Evolutionary conservation across 2,329 filamentous ascomycete species (phyloP).

Genomic region (Fusarium praegraminearum): DNA sequence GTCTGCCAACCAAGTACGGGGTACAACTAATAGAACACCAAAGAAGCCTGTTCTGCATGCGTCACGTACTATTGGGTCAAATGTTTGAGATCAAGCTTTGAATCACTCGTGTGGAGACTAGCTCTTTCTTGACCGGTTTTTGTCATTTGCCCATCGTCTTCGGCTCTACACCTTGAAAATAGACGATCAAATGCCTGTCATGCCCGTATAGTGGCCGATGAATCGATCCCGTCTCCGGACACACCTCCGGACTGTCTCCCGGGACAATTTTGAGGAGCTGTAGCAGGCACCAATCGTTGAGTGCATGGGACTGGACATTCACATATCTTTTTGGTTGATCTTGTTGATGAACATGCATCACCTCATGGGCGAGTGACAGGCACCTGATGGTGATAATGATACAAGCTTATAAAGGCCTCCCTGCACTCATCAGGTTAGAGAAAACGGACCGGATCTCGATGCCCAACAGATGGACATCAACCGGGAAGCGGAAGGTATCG

Average conservation of each 20-base stretch:
- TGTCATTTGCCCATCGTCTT: background rate
- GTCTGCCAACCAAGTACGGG: constrained; percentile 14
- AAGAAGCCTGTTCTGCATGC: constrained; percentile 24
- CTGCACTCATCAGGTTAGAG: constrained; percentile 28
- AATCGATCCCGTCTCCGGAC: constrained; percentile 35
- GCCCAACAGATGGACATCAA: constrained; percentile 19
- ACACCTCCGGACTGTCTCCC: constrained; percentile 39
- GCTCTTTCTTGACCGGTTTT: constrained; percentile 1
- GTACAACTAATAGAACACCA: constrained; percentile 4
- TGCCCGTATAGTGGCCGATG: constrained; percentile 27
- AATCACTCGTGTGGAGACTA: constrained; percentile 20
- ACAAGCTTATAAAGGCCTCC: constrained; percentile 18
- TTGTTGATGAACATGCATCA: constrained; percentile 20
- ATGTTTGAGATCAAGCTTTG: constrained; percentile 13
- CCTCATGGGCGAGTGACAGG: constrained; percentile 32
- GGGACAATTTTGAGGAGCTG: constrained; percentile 25
- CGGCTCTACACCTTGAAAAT: background rate
- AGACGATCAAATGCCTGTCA: background rate
- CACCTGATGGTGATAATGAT: constrained; percentile 17
- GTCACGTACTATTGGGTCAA: constrained; percentile 39
- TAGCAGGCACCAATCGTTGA: constrained; percentile 18
- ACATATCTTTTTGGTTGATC: constrained; percentile 16
- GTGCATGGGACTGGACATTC: constrained; percentile 33
- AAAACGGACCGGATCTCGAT: constrained; percentile 39
- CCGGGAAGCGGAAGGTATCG: constrained; percentile 32